Evolutionary conservation across 805 yeast species (phyloP), one percentile per base, ranked within the genome.

Genomic region (Lipomyces starkeyi): DNA sequence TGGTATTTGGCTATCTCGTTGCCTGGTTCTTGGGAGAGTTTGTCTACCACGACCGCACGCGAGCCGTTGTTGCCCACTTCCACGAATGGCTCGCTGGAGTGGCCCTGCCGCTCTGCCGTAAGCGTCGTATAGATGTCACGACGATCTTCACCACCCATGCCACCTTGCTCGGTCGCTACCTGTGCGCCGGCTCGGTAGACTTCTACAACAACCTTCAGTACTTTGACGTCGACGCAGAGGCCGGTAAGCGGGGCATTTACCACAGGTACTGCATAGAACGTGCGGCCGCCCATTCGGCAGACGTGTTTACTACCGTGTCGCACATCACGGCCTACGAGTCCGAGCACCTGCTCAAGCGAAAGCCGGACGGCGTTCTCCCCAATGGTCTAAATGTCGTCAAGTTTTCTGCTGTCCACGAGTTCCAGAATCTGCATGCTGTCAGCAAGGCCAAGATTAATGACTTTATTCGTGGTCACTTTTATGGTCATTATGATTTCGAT

Each of bases 41-140:
- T 77, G 91, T 91, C n/a, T 87, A 83, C 76, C 87, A 88, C 75
- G 97, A 95, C 78, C 85, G 87, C 29, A 89, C 89, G 63, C 87
- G 94, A 74, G 98, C 98, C 0, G 93, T 95, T 62, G 88, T 94
- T 69, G 88, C 95, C 65, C 99, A 94, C 77, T 93, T 91, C 78
- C 99, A 94, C 81, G 99, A 94, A 81, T 94, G 99, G 99, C 85
- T 94, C 67, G 98, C 99, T 1, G 98, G 98, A 74, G 93, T 95
- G 58, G 97, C 97, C 0, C 82, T 95, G 68, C 98, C 99, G 0
- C 83, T 94, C 66, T 93, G 97, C 78, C 84, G 97, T 75, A 91
- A 91, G 79, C 87, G 98, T 76, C 86, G 92, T 75, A 89, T 94
- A 67, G 99, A 94, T 76, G 93, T 92, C 68, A 92, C 97, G 67